These are phyloP conservation scores for Epichloe typhina DNA, from an alignment of 2,329 filamentous ascomycete genomes.

Conservation along the genomic window DNA sequence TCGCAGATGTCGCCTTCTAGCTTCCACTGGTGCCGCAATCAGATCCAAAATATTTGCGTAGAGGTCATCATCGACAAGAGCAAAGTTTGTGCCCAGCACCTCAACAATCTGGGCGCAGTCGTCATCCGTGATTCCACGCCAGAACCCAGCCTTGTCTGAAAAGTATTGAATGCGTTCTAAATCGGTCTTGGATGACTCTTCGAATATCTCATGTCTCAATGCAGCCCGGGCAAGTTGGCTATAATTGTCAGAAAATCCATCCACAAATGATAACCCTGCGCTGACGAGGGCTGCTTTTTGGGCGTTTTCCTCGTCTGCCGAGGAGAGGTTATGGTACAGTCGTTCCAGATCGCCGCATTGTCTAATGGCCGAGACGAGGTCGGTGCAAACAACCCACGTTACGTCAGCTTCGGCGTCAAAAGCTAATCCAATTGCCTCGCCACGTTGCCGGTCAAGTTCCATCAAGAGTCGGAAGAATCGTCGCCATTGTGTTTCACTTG, in stretches of 20 bases:
- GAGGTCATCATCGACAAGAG: slow-evolving; percentile 39
- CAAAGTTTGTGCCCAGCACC: slow-evolving; percentile 53
- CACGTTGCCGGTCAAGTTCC: slow-evolving; percentile 75
- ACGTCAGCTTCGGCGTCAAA: slow-evolving; percentile 59
- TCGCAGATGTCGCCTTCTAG: slow-evolving; percentile 30
- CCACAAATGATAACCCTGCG: slow-evolving; percentile 57
- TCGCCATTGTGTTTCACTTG: slow-evolving; percentile 75
- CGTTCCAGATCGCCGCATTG: slow-evolving; percentile 68
- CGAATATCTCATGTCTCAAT: slow-evolving; percentile 59
- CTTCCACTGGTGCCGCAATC: slow-evolving; percentile 31
- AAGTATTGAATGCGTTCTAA: slow-evolving; percentile 65
- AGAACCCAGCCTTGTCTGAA: slow-evolving; percentile 67
- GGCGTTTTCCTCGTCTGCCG: slow-evolving; percentile 38
- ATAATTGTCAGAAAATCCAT: slow-evolving; percentile 56
- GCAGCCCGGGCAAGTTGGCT: slow-evolving; percentile 53
- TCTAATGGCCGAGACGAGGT: slow-evolving; percentile 66
- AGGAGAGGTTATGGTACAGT: slow-evolving; percentile 53
- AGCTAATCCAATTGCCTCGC: slow-evolving; percentile 66
- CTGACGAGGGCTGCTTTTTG: slow-evolving; percentile 50
- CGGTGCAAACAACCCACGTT: slow-evolving; percentile 75
- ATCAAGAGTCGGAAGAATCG: slow-evolving; percentile 76
- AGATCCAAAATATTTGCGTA: slow-evolving; percentile 38
- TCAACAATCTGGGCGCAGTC: slow-evolving; percentile 59
- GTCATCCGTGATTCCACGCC: slow-evolving; percentile 69
- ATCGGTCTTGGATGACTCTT: slow-evolving; percentile 56